Conservation (phyloP, 2,329 filamentous ascomycete species). For the Talaromyces sp. region DNA sequence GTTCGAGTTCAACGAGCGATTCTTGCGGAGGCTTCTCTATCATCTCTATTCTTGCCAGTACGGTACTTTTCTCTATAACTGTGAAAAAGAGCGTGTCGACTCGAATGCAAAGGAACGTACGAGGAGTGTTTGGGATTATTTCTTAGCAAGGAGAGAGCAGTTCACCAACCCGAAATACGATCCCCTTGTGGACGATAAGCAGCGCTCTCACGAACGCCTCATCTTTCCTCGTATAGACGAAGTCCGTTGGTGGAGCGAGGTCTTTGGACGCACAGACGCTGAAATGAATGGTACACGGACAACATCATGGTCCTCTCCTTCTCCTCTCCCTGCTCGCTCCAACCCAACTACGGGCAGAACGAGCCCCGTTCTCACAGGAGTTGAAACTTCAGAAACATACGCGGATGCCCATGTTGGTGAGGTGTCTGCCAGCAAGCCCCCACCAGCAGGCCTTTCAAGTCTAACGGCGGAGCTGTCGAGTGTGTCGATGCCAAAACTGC, state of each 20-base stretch:
- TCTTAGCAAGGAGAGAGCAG: conserved; percentile 71
- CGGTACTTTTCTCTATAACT: conserved; percentile 93
- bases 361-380: conserved; percentile 53
- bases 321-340: conserved; percentile 40
- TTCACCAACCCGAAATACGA: conserved; percentile 83
- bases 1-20: conserved; percentile 95
- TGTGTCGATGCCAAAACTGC: conserved; percentile 35
- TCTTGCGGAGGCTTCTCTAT: conserved; percentile 81
- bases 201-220: conserved; percentile 74
- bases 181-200: conserved; percentile 66
- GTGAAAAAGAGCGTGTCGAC: conserved; percentile 78
- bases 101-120: conserved; percentile 65
- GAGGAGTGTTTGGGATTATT: conserved; percentile 92
- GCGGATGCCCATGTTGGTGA: not conserved
- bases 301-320: conserved; percentile 30
- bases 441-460: conserved; percentile 33
- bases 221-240: conserved; percentile 73
- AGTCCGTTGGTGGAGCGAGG: conserved; percentile 88
- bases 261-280: conserved; percentile 77
- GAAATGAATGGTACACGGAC: conserved; percentile 78
- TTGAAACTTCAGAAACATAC: conserved; percentile 51
- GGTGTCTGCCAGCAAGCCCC: conserved; percentile 23
- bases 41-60: conserved; percentile 96
- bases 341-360: conserved; percentile 23
- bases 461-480: conserved; percentile 43